Evolutionary conservation across 148 eudicot genomes (phyloP).

Genomic region (Rhododendron griersonianum): DNA sequence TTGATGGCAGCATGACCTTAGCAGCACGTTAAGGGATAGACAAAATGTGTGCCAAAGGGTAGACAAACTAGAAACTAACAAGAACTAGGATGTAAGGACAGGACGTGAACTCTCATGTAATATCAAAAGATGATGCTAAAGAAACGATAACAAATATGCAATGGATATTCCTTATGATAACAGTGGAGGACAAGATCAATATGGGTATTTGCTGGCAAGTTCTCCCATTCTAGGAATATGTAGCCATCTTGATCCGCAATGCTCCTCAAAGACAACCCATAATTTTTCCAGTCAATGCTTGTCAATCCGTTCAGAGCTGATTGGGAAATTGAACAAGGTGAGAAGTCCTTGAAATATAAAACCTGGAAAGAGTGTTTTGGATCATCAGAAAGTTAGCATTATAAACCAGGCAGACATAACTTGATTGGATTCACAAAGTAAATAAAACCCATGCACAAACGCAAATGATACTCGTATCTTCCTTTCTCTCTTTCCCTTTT

Average conservation of each 20-base stretch:
- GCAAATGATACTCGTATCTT: background rate
- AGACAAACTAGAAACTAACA: background rate
- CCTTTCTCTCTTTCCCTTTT: background rate
- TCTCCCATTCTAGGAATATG: conserved; percentile 76
- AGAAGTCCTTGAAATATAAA: conserved; percentile 70
- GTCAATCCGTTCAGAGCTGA: conserved; percentile 58
- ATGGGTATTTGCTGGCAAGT: conserved; percentile 49
- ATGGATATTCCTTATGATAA: conserved; percentile 77
- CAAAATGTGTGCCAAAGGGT: conserved; percentile 3
- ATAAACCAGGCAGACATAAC: background rate
- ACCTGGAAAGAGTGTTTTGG: conserved; percentile 37
- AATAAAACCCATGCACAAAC: background rate
- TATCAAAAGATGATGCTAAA: conserved; percentile 1
- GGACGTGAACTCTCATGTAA: background rate
- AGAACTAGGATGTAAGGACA: conserved; percentile 3
- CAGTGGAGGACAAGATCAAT: conserved; percentile 71
- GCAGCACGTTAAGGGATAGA: conserved; percentile 56
- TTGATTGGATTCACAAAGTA: background rate
- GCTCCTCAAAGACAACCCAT: conserved; percentile 54
- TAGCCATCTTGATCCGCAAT: conserved; percentile 46
- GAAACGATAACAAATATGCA: background rate
- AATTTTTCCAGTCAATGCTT: conserved; percentile 73
- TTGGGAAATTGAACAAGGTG: conserved; percentile 48
- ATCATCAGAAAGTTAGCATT: background rate
- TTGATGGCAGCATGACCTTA: conserved; percentile 34